phyloP scores from a whole-genome alignment of 139 green algal species.

The Raphidocelis subcapitata region DNA sequence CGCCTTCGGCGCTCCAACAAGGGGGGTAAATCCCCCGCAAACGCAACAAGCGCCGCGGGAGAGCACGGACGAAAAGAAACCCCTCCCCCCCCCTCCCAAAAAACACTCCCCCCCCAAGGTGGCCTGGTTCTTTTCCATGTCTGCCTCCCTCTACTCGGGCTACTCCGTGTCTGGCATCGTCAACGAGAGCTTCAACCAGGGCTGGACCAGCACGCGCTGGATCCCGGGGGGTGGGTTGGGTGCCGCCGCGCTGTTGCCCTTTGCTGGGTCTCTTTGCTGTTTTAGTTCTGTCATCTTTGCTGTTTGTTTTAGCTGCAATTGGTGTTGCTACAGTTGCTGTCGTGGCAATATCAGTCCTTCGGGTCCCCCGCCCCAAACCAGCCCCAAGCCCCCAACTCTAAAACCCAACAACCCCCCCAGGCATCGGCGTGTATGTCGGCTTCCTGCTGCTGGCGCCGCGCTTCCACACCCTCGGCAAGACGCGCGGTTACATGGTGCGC shows the following conservation, averaged over 20 bases:
- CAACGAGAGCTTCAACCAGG: slow-evolving; percentile 38
- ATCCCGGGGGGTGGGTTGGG: slow-evolving; percentile 31
- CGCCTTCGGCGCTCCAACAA: no score
- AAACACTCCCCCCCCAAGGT: no score
- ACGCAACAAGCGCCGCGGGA: no score
- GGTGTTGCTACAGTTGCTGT: no score
- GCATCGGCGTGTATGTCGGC: slow-evolving; percentile 42
- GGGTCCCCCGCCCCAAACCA: no score
- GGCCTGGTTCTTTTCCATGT: slow-evolving; percentile 53
- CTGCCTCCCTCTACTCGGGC: slow-evolving; percentile 42
- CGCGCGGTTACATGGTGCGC: slow-evolving; percentile 39
- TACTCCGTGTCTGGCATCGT: slow-evolving; percentile 50
- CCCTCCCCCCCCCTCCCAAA: no score
- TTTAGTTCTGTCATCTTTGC: background rate
- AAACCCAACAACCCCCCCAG: background rate
- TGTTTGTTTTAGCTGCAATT: no score
- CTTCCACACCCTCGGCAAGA: slow-evolving; percentile 45
- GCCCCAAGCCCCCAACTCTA: no score
- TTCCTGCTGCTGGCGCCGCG: slow-evolving; percentile 42
- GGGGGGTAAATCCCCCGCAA: no score
- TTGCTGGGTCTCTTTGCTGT: background rate
- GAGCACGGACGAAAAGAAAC: no score
- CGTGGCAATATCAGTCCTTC: no score
- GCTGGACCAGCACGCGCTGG: slow-evolving; percentile 44
- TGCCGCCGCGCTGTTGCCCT: background rate